Evolutionary conservation across 2,329 filamentous ascomycete species (phyloP), one percentile per base, ranked within the genome.

Genomic region (Daldinia eschscholtzii): DNA sequence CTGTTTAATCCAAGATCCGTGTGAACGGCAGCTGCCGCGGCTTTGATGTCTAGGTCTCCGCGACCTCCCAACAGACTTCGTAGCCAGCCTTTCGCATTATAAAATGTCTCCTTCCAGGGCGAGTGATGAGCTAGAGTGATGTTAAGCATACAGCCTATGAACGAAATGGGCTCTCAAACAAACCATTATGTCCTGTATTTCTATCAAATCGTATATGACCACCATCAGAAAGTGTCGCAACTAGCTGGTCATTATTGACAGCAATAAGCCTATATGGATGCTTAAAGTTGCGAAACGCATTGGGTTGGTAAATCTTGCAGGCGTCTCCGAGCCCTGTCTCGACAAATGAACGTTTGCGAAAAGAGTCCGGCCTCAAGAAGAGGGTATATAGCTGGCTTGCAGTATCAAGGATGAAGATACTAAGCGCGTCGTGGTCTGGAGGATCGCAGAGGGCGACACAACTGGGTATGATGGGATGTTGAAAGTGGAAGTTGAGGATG

Each of bases 401-500:
- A 76, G 89, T 88, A 67, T 91, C 88, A 73, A 89, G 84, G 5
- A 92, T 89, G 23, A 88, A 87, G 73, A 87, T 88, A 68, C 89
- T 87, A 70, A 88, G 84, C 15, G 79, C 80, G 76, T 83, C 82
- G 64, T 81, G 91, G 67, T 93, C 92, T 69, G 89, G 85, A 6
- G 90, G 86, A 77, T 99, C 96, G 37, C 93, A 89, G 69, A 99
- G 88, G 10, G 92, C 92, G 68, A 99, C 87, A 72, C 95, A 96
- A 28, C 90, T 89, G 7, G 91, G 87, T 70, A 92, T 87, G 55
- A 98, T 92, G 5, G 88, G 83, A 64, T 89, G 87, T 18, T 90
- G 85, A 74, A 99, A 97, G 74, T 89, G 87, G 66, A 99, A 88
- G 74, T 93, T 89, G 57, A 98, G 84, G 4, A 92, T 91, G 58